Conservation (phyloP, 2,329 filamentous ascomycete genomes). For the Fusarium hainanense region DNA sequence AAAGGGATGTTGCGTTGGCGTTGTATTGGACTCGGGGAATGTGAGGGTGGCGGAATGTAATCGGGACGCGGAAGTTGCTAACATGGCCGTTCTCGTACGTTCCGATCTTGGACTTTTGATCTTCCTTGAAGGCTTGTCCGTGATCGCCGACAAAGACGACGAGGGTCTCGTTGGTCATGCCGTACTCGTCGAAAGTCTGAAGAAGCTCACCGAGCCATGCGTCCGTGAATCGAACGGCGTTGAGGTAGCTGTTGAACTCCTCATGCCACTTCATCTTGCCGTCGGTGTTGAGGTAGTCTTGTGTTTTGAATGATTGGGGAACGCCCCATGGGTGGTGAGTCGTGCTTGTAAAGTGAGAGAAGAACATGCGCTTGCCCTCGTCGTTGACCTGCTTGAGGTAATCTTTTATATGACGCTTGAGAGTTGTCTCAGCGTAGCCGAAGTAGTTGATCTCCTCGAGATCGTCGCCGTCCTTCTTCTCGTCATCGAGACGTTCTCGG, state of each 20-base stretch:
- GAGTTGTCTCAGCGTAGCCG: constrained; percentile 48
- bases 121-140: constrained; percentile 51
- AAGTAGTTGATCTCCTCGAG: constrained; percentile 50
- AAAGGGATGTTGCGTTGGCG: constrained; percentile 48
- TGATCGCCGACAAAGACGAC: constrained; percentile 52
- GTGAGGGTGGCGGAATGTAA: constrained; percentile 50
- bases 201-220: constrained; percentile 49
- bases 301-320: constrained; percentile 33
- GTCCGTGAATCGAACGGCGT: constrained; percentile 50
- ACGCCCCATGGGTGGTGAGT: constrained; percentile 50
- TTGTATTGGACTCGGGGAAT: constrained; percentile 49
- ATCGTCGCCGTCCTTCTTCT: constrained; percentile 27
- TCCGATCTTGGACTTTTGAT: constrained; percentile 44
- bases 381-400: constrained; percentile 46
- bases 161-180: constrained; percentile 50
- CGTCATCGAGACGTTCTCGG: constrained; percentile 44
- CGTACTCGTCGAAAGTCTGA: constrained; percentile 48
- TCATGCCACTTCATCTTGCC: constrained; percentile 45
- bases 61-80: constrained; percentile 50
- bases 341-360: constrained; percentile 53
- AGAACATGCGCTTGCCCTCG: constrained; percentile 50
- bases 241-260: constrained; percentile 51
- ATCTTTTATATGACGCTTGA: constrained; percentile 49
- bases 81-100: constrained; percentile 51
- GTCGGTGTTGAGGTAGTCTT: constrained; percentile 31